phyloP scores from a whole-genome alignment of 75 land plant species.

The Pseudotsuga menziesii region DNA sequence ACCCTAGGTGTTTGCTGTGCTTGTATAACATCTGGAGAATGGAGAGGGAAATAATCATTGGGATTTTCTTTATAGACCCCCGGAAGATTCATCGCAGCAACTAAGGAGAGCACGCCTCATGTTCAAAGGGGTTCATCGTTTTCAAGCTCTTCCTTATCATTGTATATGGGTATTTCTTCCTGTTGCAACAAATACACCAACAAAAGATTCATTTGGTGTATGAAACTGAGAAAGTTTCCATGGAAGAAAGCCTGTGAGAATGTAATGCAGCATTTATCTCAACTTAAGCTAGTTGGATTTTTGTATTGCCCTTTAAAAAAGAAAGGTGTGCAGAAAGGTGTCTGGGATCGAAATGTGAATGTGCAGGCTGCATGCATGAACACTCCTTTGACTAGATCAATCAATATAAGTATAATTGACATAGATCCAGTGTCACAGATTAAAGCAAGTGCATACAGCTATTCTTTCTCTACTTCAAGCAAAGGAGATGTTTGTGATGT shows the following conservation, averaged over 20 bases:
- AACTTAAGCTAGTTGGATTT: no score
- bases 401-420: not conserved
- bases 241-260: not conserved
- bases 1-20: no score
- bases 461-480: not conserved
- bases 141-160: not conserved
- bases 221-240: not conserved
- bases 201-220: not conserved
- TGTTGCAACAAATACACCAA: not conserved
- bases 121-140: not conserved
- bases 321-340: no score
- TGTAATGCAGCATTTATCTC: no score
- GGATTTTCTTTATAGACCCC: no score
- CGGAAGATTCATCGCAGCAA: no score
- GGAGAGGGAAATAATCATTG: no score
- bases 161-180: not conserved
- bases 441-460: not conserved
- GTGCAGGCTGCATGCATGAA: no score
- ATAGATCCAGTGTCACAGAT: constrained; percentile 1
- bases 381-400: not conserved
- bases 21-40: no score
- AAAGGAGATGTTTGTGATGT: not conserved
- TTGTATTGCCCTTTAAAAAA: no score
- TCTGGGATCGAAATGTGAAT: no score
- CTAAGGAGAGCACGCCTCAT: not conserved